phyloP scores from a whole-genome alignment of 2,329 filamentous ascomycete genomes.

The Monosporascus sp. region DNA sequence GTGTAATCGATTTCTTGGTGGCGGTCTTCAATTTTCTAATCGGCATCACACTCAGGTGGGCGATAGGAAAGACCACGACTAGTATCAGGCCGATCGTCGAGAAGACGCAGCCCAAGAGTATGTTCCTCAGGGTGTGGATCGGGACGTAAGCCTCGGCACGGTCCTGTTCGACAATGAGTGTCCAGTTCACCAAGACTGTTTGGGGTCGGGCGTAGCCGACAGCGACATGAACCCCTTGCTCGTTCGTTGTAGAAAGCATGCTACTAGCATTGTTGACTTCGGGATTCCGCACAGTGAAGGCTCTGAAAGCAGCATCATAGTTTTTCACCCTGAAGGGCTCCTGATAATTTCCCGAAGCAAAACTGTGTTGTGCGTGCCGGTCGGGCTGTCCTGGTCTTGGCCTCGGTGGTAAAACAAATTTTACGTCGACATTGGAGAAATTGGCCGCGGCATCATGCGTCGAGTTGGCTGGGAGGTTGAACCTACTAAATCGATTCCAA shows the following conservation, averaged over 20 bases:
- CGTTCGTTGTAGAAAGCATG: constrained; percentile 64
- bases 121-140: constrained; percentile 68
- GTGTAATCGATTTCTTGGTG: constrained; percentile 67
- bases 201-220: constrained; percentile 73
- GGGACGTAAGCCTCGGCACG: constrained; percentile 70
- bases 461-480: constrained; percentile 40
- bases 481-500: constrained; percentile 58
- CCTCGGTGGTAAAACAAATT: constrained; percentile 56
- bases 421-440: constrained; percentile 42
- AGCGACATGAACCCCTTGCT: constrained; percentile 63
- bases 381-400: constrained; percentile 33
- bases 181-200: constrained; percentile 71
- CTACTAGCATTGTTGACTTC: constrained; percentile 64
- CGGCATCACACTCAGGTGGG: constrained; percentile 75
- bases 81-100: constrained; percentile 71
- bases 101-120: constrained; percentile 80
- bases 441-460: constrained; percentile 32
- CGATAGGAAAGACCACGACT: constrained; percentile 68
- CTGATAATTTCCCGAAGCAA: constrained; percentile 35
- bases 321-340: constrained; percentile 51
- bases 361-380: constrained; percentile 44
- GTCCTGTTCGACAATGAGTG: constrained; percentile 72
- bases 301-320: constrained; percentile 59
- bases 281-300: constrained; percentile 47
- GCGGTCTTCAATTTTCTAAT: constrained; percentile 72